phyloP scores from a whole-genome alignment of 1,139 yeast genomes.

The Diutina catenulata region DNA sequence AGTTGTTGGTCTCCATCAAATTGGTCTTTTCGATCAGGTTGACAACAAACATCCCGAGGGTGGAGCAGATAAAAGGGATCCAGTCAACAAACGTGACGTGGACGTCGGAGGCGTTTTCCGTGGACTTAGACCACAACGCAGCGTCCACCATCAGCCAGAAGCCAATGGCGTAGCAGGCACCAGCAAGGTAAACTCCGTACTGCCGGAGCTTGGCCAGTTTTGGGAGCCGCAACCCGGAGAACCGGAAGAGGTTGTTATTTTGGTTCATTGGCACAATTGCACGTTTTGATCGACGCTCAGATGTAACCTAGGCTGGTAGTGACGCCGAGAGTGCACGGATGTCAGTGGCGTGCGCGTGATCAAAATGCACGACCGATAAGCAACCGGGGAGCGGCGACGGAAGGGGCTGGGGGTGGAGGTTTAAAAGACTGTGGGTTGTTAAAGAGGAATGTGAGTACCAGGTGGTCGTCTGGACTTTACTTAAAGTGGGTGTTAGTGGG shows the following conservation, averaged over 20 bases:
- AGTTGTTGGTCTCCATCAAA: constrained; percentile 44
- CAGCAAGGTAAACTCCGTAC: constrained; percentile 63
- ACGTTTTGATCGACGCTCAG: too few species aligned
- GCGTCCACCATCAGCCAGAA: constrained; percentile 87
- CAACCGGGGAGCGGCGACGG: too few species aligned
- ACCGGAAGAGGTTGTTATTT: constrained; percentile 4
- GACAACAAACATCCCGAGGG: constrained; percentile 84
- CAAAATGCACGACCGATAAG: too few species aligned
- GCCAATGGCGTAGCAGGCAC: constrained; percentile 75
- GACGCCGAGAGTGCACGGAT: too few species aligned
- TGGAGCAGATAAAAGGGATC: constrained; percentile 85
- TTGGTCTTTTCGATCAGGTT: constrained; percentile 84
- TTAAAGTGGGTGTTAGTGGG: too few species aligned
- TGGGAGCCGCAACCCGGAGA: constrained; percentile 34
- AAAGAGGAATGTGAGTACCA: too few species aligned
- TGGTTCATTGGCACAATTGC: too few species aligned
- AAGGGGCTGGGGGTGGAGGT: too few species aligned
- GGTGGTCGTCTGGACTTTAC: too few species aligned
- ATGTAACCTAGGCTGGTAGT: too few species aligned
- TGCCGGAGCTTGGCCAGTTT: constrained; percentile 64
- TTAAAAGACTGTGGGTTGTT: too few species aligned
- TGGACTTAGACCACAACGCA: constrained; percentile 72
- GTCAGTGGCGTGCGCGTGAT: too few species aligned
- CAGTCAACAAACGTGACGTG: constrained; percentile 91
- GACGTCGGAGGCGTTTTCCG: constrained; percentile 63